Conservation (phyloP, 768 basidiomycete species). For the Cystobasidiopsis lactophilus region DNA sequence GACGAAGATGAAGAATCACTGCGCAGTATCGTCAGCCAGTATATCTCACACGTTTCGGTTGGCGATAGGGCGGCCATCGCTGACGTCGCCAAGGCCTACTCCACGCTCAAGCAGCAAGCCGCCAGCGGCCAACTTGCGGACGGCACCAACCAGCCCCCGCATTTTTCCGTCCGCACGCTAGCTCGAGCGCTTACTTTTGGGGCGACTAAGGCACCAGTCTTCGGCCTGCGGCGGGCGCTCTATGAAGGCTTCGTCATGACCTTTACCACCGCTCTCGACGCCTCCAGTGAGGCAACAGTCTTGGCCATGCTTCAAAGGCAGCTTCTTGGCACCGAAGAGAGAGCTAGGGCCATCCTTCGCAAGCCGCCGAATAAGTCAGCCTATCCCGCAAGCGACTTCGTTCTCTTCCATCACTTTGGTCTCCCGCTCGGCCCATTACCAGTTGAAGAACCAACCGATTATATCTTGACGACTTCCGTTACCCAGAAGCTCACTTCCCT, state of each 20-base stretch:
- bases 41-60: conserved; percentile 60
- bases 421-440: conserved; percentile 53
- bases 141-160: conserved; percentile 73
- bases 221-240: conserved; percentile 60
- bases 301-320: conserved; percentile 48
- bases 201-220: conserved; percentile 50
- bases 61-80: conserved; percentile 70
- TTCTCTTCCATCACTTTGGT: conserved; percentile 62
- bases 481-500: conserved; percentile 81
- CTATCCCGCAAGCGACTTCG: background rate
- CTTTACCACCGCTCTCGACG: conserved; percentile 84
- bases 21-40: conserved; percentile 62
- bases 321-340: conserved; percentile 55
- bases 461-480: conserved; percentile 88
- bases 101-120: conserved; percentile 51
- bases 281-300: conserved; percentile 43
- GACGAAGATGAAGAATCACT: conserved; percentile 80
- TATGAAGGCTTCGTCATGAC: conserved; percentile 98
- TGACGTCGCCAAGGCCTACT: conserved; percentile 80
- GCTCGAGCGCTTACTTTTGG: conserved; percentile 76
- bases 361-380: conserved; percentile 23
- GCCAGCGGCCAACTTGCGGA: conserved; percentile 63
- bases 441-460: conserved; percentile 40
- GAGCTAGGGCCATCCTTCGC: conserved; percentile 48
- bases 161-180: conserved; percentile 93